These are phyloP conservation scores for Mycena galopus DNA, from an alignment of 768 basidiomycete genomes.

Conservation along the genomic window DNA sequence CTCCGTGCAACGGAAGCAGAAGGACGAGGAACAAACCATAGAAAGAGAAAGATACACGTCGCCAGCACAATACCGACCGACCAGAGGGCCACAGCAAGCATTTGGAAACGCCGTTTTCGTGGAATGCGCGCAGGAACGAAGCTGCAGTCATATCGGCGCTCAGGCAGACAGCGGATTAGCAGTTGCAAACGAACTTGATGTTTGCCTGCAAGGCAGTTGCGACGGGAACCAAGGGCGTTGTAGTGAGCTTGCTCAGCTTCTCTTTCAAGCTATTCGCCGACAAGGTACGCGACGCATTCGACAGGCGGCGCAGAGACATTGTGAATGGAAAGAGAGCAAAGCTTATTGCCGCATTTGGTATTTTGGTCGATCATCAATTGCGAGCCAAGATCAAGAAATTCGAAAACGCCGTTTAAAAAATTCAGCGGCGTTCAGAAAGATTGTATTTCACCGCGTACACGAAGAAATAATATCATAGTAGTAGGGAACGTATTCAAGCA, in stretches of 20 bases:
- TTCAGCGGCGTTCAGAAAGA: too few species aligned
- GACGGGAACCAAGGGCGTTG: conserved; percentile 73
- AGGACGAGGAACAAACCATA: conserved; percentile 71
- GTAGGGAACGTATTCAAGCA: too few species aligned
- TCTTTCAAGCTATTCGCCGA: conserved; percentile 76
- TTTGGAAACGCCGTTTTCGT: conserved; percentile 88
- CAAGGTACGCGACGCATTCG: conserved; percentile 61
- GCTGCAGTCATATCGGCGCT: conserved; percentile 49
- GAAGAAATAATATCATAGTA: too few species aligned
- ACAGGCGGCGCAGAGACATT: conserved; percentile 44
- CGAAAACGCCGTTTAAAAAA: too few species aligned
- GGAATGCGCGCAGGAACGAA: conserved; percentile 93
- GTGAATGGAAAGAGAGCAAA: conserved; percentile 22
- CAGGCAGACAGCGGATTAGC: background rate
- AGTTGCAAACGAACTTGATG: conserved; percentile 73
- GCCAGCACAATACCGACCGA: conserved; percentile 83
- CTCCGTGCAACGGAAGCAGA: background rate
- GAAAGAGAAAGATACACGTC: conserved; percentile 76
- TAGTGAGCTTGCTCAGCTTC: conserved; percentile 69
- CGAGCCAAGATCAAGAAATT: too few species aligned
- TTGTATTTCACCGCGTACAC: too few species aligned
- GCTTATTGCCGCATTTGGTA: conserved; percentile 29
- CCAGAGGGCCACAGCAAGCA: conserved; percentile 89
- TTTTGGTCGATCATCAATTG: background rate
- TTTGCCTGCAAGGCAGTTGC: conserved; percentile 73